Percentiles rank a stretch among this genome's conserved stretches.
These are phyloP conservation scores for Baorangia bicolor DNA, from an alignment of 768 basidiomycete species.

Conservation along the genomic window DNA sequence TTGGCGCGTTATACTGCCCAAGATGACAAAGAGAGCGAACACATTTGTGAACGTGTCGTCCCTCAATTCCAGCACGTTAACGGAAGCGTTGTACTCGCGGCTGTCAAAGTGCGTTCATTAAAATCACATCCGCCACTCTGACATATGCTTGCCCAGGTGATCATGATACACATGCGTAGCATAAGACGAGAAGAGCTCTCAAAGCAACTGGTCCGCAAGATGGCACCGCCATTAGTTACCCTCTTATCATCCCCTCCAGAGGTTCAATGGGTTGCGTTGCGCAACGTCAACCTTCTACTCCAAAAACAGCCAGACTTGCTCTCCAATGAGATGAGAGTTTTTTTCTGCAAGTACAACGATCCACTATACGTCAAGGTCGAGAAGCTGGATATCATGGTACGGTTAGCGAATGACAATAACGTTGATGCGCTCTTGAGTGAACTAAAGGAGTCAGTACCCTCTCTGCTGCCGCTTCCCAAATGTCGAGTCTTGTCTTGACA, in stretches of 20 bases:
- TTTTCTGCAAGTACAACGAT: slow-evolving; percentile 99
- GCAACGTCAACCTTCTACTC: slow-evolving; percentile 94
- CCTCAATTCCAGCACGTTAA: slow-evolving; percentile 99
- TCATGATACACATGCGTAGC: slow-evolving; percentile 94
- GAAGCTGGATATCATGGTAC: slow-evolving; percentile 98
- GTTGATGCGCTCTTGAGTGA: slow-evolving; percentile 95
- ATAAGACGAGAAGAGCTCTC: slow-evolving; percentile 81
- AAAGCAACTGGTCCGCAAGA: slow-evolving; percentile 87
- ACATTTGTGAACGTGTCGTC: slow-evolving; percentile 97
- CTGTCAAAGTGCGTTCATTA: slow-evolving; percentile 69
- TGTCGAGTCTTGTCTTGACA: slow-evolving; percentile 30
- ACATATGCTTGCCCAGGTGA: slow-evolving; percentile 53
- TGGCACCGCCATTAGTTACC: slow-evolving; percentile 96
- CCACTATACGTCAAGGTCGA: slow-evolving; percentile 99
- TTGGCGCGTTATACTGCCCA: slow-evolving; percentile 78
- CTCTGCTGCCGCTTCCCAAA: neutral
- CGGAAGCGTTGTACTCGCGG: slow-evolving; percentile 93
- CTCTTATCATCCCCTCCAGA: slow-evolving; percentile 95
- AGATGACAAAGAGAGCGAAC: slow-evolving; percentile 95
- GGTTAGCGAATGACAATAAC: slow-evolving; percentile 86
- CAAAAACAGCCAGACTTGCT: slow-evolving; percentile 91
- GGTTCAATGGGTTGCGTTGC: slow-evolving; percentile 96
- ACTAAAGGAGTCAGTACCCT: slow-evolving; percentile 79
- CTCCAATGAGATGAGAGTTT: slow-evolving; percentile 96
- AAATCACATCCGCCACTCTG: neutral